Conservation (phyloP, 1,139 yeast genomes). For the Lodderomyces metapsilosis region DNA sequence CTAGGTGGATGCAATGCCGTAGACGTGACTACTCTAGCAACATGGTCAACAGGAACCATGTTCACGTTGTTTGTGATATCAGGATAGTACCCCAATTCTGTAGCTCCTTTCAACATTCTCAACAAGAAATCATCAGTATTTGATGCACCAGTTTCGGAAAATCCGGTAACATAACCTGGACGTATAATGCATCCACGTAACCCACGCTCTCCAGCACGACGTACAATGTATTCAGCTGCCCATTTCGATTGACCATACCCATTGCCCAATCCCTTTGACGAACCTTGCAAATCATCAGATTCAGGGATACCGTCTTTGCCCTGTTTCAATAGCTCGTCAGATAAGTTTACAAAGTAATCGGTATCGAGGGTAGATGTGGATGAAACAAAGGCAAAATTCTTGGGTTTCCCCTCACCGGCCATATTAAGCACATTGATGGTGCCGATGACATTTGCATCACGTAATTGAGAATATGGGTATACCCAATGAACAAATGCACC, state of each 20-base stretch:
- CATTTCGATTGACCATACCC: slow-evolving; percentile 98
- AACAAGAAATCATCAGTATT: slow-evolving; percentile 95
- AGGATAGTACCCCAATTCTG: slow-evolving; percentile 83
- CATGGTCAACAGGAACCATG: slow-evolving; percentile 98
- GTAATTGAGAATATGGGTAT: slow-evolving; percentile 83
- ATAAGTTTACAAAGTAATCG: slow-evolving; percentile 70
- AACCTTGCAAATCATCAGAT: slow-evolving; percentile 77
- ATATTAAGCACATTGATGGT: slow-evolving; percentile 82
- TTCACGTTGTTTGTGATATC: slow-evolving; percentile 84
- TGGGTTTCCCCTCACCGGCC: slow-evolving; percentile 79
- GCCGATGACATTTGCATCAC: slow-evolving; percentile 92
- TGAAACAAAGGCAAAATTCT: slow-evolving; percentile 86
- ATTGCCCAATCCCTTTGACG: slow-evolving; percentile 75
- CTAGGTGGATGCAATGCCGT: slow-evolving; percentile 76
- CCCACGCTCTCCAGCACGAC: slow-evolving; percentile 86
- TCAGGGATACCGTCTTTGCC: slow-evolving; percentile 79
- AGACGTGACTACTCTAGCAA: slow-evolving; percentile 86
- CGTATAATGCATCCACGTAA: slow-evolving; percentile 85
- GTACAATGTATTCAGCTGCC: slow-evolving; percentile 89
- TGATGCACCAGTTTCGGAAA: slow-evolving; percentile 76
- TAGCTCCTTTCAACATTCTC: slow-evolving; percentile 92
- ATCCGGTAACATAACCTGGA: slow-evolving; percentile 96
- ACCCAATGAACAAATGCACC: slow-evolving; percentile 99
- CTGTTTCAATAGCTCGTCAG: slow-evolving; percentile 63
- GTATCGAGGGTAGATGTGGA: slow-evolving; percentile 93